Conservation (phyloP, 1,139 yeast genomes). For the Wickerhamomyces sp. region DNA sequence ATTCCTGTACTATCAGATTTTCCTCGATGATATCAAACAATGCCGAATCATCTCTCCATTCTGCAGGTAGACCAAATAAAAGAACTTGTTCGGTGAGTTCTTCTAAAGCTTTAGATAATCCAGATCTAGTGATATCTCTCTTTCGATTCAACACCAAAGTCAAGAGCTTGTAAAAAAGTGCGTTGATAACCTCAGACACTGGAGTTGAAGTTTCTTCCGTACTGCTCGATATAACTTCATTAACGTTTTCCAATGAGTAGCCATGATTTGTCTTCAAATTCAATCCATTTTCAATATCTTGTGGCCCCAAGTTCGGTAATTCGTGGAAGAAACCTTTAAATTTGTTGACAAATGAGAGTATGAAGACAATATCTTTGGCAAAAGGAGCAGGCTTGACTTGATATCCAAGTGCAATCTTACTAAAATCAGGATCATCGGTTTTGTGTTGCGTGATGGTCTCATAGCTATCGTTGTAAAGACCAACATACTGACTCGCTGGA, state of each 20-base stretch:
- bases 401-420: conserved; percentile 20
- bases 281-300: conserved; percentile 46
- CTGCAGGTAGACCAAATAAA: conserved; percentile 39
- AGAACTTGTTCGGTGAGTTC: conserved; percentile 36
- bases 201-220: conserved; percentile 11
- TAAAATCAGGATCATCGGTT: conserved; percentile 4
- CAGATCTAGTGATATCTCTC: conserved; percentile 29
- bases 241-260: conserved; percentile 20
- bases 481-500: conserved; percentile 17
- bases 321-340: conserved; percentile 32
- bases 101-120: conserved; percentile 31
- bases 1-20: conserved; percentile 17
- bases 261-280: conserved; percentile 27
- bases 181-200: conserved; percentile 29
- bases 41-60: conserved; percentile 38
- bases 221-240: conserved; percentile 10
- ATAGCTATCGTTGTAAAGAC: conserved; percentile 11
- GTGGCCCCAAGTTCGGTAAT: conserved; percentile 37
- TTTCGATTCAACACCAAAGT: conserved; percentile 39
- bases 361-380: conserved; percentile 40
- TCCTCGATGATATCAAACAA: conserved; percentile 13
- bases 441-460: conserved; percentile 5
- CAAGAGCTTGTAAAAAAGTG: conserved; percentile 33
- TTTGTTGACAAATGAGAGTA: conserved; percentile 40
- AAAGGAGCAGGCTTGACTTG: conserved; percentile 33